Conservation (phyloP, 1,139 yeast genomes). For the Tardiomyces blankii region DNA sequence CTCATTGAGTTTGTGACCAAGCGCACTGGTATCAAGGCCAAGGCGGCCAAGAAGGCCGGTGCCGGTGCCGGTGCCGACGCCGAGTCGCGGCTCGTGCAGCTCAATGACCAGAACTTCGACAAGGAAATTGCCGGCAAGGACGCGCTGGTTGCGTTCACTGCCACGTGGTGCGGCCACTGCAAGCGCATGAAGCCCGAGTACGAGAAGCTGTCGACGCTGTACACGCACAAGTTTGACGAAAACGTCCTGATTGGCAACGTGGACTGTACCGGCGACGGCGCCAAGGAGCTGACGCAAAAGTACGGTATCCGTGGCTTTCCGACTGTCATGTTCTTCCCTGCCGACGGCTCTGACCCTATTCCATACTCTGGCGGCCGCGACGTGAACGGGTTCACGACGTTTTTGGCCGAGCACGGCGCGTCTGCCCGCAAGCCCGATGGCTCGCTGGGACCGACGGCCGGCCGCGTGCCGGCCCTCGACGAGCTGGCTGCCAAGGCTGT, state of each 20-base stretch:
- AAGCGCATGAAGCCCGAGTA: conserved; percentile 50
- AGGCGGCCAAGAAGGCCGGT: conserved; percentile 15
- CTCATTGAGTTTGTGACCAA: conserved; percentile 38
- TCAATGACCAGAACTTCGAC: conserved; percentile 22
- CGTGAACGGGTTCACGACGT: conserved; percentile 23
- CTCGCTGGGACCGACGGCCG: conserved; percentile 39
- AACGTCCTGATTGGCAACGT: conserved; percentile 38
- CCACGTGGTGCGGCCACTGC: conserved; percentile 74
- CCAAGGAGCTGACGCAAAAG: conserved; percentile 31
- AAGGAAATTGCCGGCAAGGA: conserved; percentile 21
- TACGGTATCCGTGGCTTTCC: conserved; percentile 41
- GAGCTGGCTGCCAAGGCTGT: conserved; percentile 12
- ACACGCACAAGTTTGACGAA: conserved; percentile 28
- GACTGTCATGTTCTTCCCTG: conserved; percentile 36
- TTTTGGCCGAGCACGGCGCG: conserved; percentile 41
- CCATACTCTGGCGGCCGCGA: neutral
- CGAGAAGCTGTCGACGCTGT: conserved; percentile 44
- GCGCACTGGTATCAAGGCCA: conserved; percentile 30
- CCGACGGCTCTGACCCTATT: neutral
- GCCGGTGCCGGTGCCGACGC: conserved; percentile 15
- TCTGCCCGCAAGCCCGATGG: conserved; percentile 48
- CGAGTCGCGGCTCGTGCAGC: conserved; percentile 28
- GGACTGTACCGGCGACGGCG: conserved; percentile 34
- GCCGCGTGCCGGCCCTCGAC: conserved; percentile 39
- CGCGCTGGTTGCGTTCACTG: conserved; percentile 38